These are phyloP conservation scores for Eutrema yunnanense DNA, from an alignment of 345 rosid species.

Conservation along the genomic window DNA sequence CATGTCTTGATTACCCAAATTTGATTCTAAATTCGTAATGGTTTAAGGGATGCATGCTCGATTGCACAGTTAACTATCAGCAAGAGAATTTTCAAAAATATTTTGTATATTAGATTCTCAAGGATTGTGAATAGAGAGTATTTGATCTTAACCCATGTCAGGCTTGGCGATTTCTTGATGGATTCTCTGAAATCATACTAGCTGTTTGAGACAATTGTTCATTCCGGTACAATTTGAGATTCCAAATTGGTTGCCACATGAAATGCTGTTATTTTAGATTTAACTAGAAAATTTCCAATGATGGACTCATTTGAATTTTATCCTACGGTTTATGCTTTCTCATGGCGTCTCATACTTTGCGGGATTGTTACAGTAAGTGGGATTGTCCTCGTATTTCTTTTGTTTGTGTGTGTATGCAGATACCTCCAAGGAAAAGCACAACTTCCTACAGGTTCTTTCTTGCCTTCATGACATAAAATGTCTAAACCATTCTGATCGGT, in stretches of 20 bases:
- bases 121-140: no score
- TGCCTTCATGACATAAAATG: not conserved
- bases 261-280: not conserved
- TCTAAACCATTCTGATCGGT: not conserved
- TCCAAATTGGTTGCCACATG: not conserved
- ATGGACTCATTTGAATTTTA: not conserved
- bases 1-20: no score
- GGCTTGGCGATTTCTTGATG: not conserved
- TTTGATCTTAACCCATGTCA: not conserved
- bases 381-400: not conserved
- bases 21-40: no score
- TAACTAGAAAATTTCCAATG: not conserved
- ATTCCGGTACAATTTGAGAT: not conserved
- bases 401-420: slow-evolving; percentile 51
- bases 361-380: not conserved
- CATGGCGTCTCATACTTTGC: not conserved
- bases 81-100: no score
- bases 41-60: no score
- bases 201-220: not conserved
- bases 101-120: no score
- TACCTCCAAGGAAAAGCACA: slow-evolving; percentile 64
- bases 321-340: not conserved
- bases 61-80: no score
- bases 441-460: slow-evolving; percentile 43
- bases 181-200: not conserved